phyloP scores from a whole-genome alignment of 192 early-diverging fungal genomes.

The Coemansia sp. region DNA sequence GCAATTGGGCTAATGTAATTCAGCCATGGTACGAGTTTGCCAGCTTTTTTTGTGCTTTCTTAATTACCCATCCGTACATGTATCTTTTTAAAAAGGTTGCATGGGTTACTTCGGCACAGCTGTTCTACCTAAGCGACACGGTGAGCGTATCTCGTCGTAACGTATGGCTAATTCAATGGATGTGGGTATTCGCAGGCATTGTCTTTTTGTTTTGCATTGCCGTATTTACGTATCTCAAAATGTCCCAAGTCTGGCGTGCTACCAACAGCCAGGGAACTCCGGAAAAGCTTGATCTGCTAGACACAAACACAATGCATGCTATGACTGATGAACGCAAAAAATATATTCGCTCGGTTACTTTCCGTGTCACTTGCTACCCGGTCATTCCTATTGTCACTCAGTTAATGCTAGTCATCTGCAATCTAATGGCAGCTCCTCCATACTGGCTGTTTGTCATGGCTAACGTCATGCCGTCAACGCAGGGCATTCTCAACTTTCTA shows the following conservation, averaged over 20 bases:
- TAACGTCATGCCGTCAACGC: conserved; percentile 20
- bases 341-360: conserved; percentile 14
- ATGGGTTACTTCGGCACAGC: not conserved
- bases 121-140: not conserved
- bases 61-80: conserved; percentile 18
- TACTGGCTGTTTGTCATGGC: conserved; percentile 22
- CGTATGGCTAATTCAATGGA: conserved; percentile 9
- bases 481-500: conserved; percentile 21
- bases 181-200: conserved; percentile 5
- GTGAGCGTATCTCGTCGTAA: not conserved
- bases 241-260: conserved; percentile 7
- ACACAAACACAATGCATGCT: conserved; percentile 4
- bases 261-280: conserved; percentile 2
- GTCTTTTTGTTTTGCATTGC: conserved; percentile 10
- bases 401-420: conserved; percentile 3
- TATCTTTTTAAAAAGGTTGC: conserved; percentile 5
- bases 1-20: not conserved
- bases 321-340: conserved; percentile 7
- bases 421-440: conserved; percentile 8
- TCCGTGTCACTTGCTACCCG: conserved; percentile 21
- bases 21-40: conserved; percentile 12
- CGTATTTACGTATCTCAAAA: conserved; percentile 11
- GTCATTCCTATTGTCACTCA: conserved; percentile 19
- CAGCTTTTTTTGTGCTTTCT: conserved; percentile 6
- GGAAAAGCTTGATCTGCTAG: conserved; percentile 24